These are phyloP conservation scores for Microbotryum silenes-acaulis DNA, from an alignment of 1,284 basidiomycete genomes.

Conservation along the genomic window DNA sequence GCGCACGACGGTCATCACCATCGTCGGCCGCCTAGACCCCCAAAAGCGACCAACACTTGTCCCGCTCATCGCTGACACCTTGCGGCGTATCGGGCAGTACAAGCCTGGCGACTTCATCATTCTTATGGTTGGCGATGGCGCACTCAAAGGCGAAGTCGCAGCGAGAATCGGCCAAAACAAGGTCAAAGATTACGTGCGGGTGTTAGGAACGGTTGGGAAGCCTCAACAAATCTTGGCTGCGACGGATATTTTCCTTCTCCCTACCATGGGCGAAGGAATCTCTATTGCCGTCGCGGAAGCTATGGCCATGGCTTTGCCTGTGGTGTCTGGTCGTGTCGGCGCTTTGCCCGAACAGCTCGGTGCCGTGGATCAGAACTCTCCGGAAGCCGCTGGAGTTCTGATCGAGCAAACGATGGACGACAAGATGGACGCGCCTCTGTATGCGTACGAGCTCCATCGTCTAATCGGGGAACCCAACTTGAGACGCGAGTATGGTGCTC, in stretches of 20 bases:
- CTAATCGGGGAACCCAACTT: constrained; percentile 5
- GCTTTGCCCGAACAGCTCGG: constrained; percentile 16
- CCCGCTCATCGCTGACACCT: constrained; percentile 15
- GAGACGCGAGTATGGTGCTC: constrained; percentile 2
- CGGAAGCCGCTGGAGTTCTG: constrained; percentile 10
- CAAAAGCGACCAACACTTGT: constrained; percentile 15
- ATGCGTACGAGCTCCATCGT: constrained; percentile 14
- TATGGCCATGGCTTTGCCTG: constrained; percentile 14
- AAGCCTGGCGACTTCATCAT: constrained; percentile 13
- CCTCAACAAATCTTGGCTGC: constrained; percentile 15
- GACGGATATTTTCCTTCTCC: constrained; percentile 18
- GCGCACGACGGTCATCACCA: constrained; percentile 13
- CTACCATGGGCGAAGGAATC: constrained; percentile 7
- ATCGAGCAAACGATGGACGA: constrained; percentile 15
- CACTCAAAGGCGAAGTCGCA: constrained; percentile 9
- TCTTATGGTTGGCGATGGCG: constrained; percentile 22
- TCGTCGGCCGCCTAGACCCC: constrained; percentile 13
- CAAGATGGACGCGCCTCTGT: constrained; percentile 13
- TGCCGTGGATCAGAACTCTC: background rate
- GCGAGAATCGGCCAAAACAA: background rate
- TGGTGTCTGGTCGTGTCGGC: constrained; percentile 11
- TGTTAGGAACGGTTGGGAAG: constrained; percentile 13
- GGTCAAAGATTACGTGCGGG: constrained; percentile 9
- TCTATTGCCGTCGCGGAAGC: constrained; percentile 19
- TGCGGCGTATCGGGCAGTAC: constrained; percentile 9